Percentiles rank a stretch among this genome's conserved stretches.
phyloP scores from a whole-genome alignment of 2,329 filamentous ascomycete genomes.

The Penicillium sp. region DNA sequence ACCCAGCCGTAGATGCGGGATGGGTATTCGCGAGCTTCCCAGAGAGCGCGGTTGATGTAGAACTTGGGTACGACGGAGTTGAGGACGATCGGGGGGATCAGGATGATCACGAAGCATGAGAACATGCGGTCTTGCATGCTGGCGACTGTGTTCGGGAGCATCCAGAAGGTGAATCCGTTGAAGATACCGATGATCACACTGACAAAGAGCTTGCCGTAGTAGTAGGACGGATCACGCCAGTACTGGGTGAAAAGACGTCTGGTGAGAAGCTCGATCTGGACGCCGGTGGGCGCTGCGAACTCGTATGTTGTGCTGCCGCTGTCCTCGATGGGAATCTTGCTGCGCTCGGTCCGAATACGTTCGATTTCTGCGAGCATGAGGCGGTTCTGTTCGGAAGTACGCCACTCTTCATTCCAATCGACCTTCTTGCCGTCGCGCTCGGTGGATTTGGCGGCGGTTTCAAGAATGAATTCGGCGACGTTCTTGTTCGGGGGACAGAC shows the following conservation, averaged over 20 bases:
- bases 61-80: constrained; percentile 77
- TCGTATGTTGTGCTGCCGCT: constrained; percentile 46
- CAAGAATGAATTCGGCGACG: constrained; percentile 65
- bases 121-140: constrained; percentile 79
- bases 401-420: constrained; percentile 76
- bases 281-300: constrained; percentile 63
- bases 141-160: constrained; percentile 61
- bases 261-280: constrained; percentile 65
- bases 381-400: constrained; percentile 60
- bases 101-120: constrained; percentile 63
- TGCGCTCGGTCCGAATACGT: constrained; percentile 58
- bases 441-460: constrained; percentile 60
- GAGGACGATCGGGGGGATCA: constrained; percentile 68
- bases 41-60: constrained; percentile 68
- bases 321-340: constrained; percentile 47
- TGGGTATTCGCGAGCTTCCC: constrained; percentile 71
- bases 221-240: constrained; percentile 73
- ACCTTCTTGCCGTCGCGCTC: constrained; percentile 56
- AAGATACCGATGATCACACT: constrained; percentile 70
- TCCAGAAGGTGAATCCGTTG: constrained; percentile 76
- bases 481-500: constrained; percentile 66
- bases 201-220: constrained; percentile 74
- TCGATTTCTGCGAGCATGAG: constrained; percentile 64
- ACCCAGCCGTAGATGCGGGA: constrained; percentile 75
- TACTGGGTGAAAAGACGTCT: constrained; percentile 69